Evolutionary conservation across 176 grass and related monocot species (phyloP).

Genomic region (Tuctoria greenei): DNA sequence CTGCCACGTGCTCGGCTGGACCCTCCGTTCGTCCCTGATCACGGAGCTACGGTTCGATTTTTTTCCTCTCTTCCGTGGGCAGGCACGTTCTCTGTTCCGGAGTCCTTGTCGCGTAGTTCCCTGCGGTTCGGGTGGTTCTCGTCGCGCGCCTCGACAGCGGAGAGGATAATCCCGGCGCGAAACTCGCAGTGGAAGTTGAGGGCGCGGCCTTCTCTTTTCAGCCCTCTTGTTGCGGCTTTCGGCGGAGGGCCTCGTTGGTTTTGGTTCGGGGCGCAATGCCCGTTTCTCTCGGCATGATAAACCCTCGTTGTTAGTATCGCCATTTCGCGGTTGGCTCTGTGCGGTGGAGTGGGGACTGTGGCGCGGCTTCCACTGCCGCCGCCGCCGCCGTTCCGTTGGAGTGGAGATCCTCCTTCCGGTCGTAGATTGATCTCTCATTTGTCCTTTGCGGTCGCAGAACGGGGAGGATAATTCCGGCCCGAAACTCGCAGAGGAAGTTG

Average conservation of each 20-base stretch:
- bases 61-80: neutral
- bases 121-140: slow-evolving; percentile 31
- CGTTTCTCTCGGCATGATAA: slow-evolving; percentile 19
- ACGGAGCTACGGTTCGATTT: neutral
- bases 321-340: neutral
- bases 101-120: slow-evolving; percentile 29
- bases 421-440: neutral
- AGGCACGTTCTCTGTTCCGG: slow-evolving; percentile 1
- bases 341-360: neutral
- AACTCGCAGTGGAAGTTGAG: neutral
- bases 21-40: neutral
- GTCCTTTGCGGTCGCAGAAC: too few species aligned
- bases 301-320: neutral
- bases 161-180: slow-evolving; percentile 23
- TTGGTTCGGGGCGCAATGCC: slow-evolving; percentile 6
- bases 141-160: neutral
- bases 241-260: neutral
- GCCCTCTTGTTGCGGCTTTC: neutral
- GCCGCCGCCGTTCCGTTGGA: neutral
- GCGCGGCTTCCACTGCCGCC: neutral
- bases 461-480: too few species aligned
- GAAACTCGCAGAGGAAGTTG: neutral
- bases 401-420: neutral
- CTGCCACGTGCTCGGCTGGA: neutral
- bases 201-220: neutral